These are phyloP conservation scores for Tulasnella sp. DNA, from an alignment of 768 basidiomycete species.

Conservation along the genomic window DNA sequence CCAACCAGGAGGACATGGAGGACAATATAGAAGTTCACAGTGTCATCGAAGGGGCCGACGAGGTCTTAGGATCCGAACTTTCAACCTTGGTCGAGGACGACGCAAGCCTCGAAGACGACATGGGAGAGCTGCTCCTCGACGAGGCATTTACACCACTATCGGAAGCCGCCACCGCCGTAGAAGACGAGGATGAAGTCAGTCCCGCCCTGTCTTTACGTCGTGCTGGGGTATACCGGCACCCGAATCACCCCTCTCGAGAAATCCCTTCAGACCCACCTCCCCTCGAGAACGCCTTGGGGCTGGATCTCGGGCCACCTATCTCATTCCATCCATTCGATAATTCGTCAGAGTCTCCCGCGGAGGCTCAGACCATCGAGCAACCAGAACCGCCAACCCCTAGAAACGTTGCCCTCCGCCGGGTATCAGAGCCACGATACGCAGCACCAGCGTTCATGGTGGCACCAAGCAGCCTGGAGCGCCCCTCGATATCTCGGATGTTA, in stretches of 20 bases:
- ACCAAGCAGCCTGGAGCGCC: background rate
- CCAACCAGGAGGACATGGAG: background rate
- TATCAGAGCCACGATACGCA: background rate
- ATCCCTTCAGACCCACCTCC: background rate
- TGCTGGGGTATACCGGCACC: background rate
- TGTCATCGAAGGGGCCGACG: background rate
- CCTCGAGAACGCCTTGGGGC: background rate
- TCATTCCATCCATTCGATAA: background rate
- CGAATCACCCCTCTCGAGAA: background rate
- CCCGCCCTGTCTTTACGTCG: background rate
- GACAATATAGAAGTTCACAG: background rate
- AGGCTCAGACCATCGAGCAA: background rate
- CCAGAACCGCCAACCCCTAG: background rate
- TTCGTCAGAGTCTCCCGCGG: background rate
- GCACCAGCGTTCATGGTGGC: background rate
- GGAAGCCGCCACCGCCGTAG: background rate
- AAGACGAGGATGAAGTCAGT: background rate
- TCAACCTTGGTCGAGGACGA: slow-evolving; percentile 10
- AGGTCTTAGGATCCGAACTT: background rate
- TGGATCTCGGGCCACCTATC: background rate
- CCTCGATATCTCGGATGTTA: background rate
- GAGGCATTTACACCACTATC: background rate
- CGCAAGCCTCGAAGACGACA: background rate
- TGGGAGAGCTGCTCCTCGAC: background rate
- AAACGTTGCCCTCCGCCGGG: background rate